Base-by-base conservation (phyloP, 2,329 filamentous ascomycete genomes). In the Fusarium heterosporum region DNA sequence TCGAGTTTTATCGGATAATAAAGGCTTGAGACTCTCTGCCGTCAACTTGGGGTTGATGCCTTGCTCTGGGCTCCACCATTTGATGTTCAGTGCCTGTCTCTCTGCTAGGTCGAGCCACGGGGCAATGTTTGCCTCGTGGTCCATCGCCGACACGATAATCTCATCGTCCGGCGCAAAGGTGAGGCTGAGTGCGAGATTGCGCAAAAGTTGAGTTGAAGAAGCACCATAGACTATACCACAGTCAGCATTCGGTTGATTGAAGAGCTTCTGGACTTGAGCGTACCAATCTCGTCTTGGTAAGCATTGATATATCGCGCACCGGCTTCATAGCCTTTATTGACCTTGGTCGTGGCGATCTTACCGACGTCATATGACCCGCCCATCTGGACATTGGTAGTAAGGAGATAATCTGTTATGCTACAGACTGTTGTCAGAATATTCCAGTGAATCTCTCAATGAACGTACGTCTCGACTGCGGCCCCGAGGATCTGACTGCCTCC, bases 71-170 rank as follows among this genome's bases (percentile, higher is more conserved):
- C 16, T 65, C 48, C 42, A 64, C 26, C 45, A 61, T 6, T 34
- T 49, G 26, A 65, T 13, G 1, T 6, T 11, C 0, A 92, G 80
- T 5, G 84, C 82, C 43, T 87, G 83, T 14, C 85, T 83, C 29
- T 83, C 77, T 3, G 91, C 91, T 26, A 94, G 82, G 48, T 87
- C 84, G 0, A 92, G 79, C 92, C 91, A 95, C 0, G 91, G 84
- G 2, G 89, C 87, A 56, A 92, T 88, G 74, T 93, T 93, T 36
- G 91, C 89, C 78, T 94, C 92, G 72, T 95, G 91, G 75, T 94
- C 91, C 54, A 93, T 80, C 56, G 84, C 85, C 0, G 90, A 93
- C 12, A 94, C 73, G 63, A 96, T 80, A 47, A 95, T 83, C 73
- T 93, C 90, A 61, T 89, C 87, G 41, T 87, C 87, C 3, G 81